These are phyloP conservation scores for Chlorella variabilis DNA, from an alignment of 163 green algal species.

Conservation along the genomic window DNA sequence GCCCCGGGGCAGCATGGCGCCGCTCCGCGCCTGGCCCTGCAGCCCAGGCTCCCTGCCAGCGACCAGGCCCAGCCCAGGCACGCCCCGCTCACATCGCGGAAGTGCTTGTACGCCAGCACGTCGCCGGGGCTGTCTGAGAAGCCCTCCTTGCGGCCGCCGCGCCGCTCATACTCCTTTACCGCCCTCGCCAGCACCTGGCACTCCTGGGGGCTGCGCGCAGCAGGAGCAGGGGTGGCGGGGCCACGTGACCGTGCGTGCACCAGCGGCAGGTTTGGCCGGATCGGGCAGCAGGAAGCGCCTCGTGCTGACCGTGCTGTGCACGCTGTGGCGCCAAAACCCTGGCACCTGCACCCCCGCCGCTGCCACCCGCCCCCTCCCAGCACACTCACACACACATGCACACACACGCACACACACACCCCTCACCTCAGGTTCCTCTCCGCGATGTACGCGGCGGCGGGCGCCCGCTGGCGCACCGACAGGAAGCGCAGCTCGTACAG, in stretches of 20 bases:
- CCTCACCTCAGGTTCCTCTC: constrained; percentile 53
- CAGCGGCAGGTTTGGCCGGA: no score
- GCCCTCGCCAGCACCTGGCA: constrained; percentile 70
- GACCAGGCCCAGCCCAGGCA: no score
- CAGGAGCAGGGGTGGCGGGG: not conserved
- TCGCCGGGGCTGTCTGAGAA: constrained; percentile 75
- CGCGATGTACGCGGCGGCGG: constrained; percentile 70
- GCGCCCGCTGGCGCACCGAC: constrained; percentile 50
- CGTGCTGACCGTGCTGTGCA: no score
- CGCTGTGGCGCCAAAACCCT: no score
- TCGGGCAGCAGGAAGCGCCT: no score
- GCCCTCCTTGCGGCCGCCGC: constrained; percentile 61
- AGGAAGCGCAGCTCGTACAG: constrained; percentile 60
- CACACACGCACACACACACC: not conserved
- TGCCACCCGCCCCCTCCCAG: no score
- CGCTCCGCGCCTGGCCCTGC: no score
- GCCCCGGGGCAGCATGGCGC: no score
- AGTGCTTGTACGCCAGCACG: constrained; percentile 89
- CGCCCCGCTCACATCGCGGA: constrained; percentile 64
- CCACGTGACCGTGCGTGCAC: no score
- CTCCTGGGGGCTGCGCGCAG: constrained; percentile 43
- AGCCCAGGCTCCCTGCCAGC: no score
- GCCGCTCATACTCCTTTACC: constrained; percentile 85
- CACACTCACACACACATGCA: not conserved
- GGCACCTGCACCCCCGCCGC: no score